Conservation (phyloP, 2,329 filamentous ascomycete species). For the Chrysoporthe austroafricana region DNA sequence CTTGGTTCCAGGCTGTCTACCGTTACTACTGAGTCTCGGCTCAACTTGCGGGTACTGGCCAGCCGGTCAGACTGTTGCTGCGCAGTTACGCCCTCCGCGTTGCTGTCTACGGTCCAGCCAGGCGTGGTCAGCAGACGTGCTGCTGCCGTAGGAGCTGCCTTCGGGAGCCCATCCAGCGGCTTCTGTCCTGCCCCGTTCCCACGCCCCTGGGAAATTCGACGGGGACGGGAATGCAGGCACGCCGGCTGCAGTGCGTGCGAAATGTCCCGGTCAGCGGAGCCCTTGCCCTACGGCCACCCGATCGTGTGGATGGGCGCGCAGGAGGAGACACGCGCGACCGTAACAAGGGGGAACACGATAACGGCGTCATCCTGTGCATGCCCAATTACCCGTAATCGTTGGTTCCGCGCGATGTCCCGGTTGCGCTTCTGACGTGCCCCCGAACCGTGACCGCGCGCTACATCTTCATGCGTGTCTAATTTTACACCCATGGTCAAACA, state of each 20-base stretch:
- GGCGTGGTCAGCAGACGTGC: not conserved
- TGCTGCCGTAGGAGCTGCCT: not conserved
- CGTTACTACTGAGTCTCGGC: constrained; percentile 21
- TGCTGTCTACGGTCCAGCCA: not conserved
- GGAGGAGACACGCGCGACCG: not conserved
- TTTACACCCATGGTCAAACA: not conserved
- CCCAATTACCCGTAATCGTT: not conserved
- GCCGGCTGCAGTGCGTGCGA: constrained; percentile 24
- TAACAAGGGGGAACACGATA: not conserved
- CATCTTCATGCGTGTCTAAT: constrained; percentile 7
- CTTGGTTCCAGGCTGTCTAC: constrained; percentile 24
- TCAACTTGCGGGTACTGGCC: constrained; percentile 25
- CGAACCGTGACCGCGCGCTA: not conserved
- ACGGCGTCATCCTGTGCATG: not conserved
- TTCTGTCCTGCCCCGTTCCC: constrained; percentile 20
- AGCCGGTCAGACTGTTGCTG: constrained; percentile 3
- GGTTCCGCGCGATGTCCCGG: not conserved
- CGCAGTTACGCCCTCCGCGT: not conserved
- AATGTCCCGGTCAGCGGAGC: constrained; percentile 23
- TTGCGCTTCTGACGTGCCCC: not conserved
- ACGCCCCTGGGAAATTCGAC: constrained; percentile 19
- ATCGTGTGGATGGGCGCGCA: too few relatives aligned
- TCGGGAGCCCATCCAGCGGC: not conserved
- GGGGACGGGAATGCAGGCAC: constrained; percentile 22
- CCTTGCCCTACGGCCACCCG: too few relatives aligned